Conservation (phyloP, 139 green algal genomes). For the Microglena sp. region DNA sequence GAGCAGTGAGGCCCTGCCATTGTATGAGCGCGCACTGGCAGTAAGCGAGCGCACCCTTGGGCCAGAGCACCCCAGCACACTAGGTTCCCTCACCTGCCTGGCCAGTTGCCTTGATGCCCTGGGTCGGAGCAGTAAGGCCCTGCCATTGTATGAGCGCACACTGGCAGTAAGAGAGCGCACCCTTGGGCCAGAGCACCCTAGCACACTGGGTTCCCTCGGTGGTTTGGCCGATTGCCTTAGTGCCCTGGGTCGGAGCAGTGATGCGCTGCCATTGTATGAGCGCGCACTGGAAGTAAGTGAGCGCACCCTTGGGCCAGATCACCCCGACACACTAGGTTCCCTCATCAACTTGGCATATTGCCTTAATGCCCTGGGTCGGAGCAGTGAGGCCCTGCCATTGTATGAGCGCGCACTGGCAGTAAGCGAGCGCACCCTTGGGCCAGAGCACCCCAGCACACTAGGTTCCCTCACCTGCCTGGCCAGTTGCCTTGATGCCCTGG, state of each 20-base stretch:
- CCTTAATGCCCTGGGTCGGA: not conserved
- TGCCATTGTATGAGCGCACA: conserved; percentile 3
- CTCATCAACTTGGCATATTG: conserved; percentile 10
- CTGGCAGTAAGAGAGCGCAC: conserved; percentile 3
- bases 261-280: conserved; percentile 12
- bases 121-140: not conserved
- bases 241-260: not conserved
- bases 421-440: too few relatives aligned
- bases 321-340: conserved; percentile 5
- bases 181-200: conserved; percentile 10
- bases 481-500: not conserved
- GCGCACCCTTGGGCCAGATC: conserved; percentile 7
- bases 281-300: not conserved
- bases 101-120: conserved; percentile 5
- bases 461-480: conserved; percentile 7
- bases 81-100: conserved; percentile 3
- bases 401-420: not conserved
- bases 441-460: conserved; percentile 8
- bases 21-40: not conserved
- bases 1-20: conserved; percentile 4
- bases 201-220: conserved; percentile 2
- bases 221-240: conserved; percentile 7
- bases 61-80: conserved; percentile 8
- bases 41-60: conserved; percentile 7
- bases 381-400: conserved; percentile 8